Base-by-base conservation (phyloP, 306 rosid genomes). In the Carpinus viminea region DNA sequence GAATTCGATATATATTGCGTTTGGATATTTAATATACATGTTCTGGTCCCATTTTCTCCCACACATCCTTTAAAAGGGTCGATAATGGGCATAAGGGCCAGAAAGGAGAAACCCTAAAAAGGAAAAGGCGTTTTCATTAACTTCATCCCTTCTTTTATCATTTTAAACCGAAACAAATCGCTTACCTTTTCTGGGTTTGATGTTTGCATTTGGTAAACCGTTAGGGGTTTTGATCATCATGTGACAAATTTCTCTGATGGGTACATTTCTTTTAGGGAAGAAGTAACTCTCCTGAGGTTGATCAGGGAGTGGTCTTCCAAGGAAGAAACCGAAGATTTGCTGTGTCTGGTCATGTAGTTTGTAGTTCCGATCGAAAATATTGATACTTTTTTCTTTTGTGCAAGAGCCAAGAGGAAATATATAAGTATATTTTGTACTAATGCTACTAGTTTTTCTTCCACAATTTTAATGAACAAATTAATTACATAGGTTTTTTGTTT, bases 121-220 rank as follows among this genome's bases (percentile, higher is more conserved):
- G 70, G 54, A 38, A 76, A 45, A 60, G 51, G 45, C 72, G 73
- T 75, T 45, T 48, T 54, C 12, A 26, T 73, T 68, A 41, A 26
- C 38, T 54, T 36, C 84, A 69, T 70, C 77, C 4, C 48, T 66
- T 69, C 52, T 69, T 62, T 79, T 56, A 77, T 10, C 31, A 61
- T 17, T 78, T 43, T 50, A 18, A 26, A 15, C 8, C 46, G 52
- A 36, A 70, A 78, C 11, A 41, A 72, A 18, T 45, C n/a, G 50
- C 50, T 4, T 34, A 75, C 2, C 76, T 78, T 75, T 82, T 72
- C 73, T 38, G 46, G 65, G 57, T 78, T 78, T 56, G 62, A 31
- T 31, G 34, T 31, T 2, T 0, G 11, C 66, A 9, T 31, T 57
- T 16, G 53, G 15, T 38, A n/a, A 68, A 71, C 51, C 18, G 7